Percentiles rank a stretch among this genome's conserved stretches.
Conservation (phyloP, 106 monocot genomes). For the Apostasia shenzhenica region DNA sequence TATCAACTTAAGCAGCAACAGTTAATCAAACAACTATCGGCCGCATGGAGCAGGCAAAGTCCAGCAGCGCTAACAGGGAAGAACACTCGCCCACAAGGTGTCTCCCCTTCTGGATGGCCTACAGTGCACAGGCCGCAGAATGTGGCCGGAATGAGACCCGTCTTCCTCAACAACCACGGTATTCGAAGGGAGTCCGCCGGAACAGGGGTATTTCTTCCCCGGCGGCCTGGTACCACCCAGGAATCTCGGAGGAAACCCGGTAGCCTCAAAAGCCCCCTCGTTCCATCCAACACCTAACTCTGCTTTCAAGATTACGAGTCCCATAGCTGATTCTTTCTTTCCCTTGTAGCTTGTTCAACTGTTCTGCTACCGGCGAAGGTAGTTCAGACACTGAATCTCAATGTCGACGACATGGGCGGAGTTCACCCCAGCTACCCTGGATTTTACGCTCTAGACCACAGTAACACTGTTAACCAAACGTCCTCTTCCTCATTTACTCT, state of each 20-base stretch:
- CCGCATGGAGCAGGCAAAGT: constrained; percentile 16
- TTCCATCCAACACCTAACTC: too few species aligned
- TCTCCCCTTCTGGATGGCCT: constrained; percentile 18
- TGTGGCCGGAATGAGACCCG: constrained; percentile 44
- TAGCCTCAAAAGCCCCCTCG: neutral
- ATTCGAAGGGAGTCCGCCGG: constrained; percentile 35
- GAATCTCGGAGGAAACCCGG: constrained; percentile 51
- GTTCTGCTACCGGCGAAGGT: constrained; percentile 65
- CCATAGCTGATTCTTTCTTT: neutral
- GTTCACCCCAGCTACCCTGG: constrained; percentile 12
- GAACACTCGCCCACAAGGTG: neutral
- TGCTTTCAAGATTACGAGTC: too few species aligned
- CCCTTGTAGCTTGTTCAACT: constrained; percentile 38
- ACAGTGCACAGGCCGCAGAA: constrained; percentile 6
- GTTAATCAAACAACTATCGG: constrained; percentile 28
- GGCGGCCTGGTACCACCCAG: constrained; percentile 14
- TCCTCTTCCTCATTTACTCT: neutral
- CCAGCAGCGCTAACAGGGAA: neutral
- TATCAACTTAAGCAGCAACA: constrained; percentile 43
- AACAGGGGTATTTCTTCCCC: constrained; percentile 77
- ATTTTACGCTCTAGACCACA: constrained; percentile 27
- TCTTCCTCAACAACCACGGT: constrained; percentile 32
- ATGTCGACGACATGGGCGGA: constrained; percentile 25
- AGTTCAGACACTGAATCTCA: constrained; percentile 53
- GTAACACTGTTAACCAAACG: constrained; percentile 13